Evolutionary conservation across 805 yeast genomes (phyloP).

Genomic region (Candida michaelii): DNA sequence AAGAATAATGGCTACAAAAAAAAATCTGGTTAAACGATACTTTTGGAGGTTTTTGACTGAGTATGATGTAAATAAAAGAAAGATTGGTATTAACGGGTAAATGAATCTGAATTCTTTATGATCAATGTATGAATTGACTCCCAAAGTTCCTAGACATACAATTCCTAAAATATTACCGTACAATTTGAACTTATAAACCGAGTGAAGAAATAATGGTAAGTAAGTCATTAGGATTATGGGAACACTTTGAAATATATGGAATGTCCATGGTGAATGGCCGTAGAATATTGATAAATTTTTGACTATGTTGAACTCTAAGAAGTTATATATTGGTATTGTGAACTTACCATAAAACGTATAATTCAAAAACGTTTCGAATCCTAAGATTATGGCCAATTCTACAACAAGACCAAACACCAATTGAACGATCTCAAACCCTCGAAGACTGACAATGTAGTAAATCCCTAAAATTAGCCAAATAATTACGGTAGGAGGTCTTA

Average conservation of each 20-base stretch:
- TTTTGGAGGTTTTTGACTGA: neutral
- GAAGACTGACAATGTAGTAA: conserved; percentile 9
- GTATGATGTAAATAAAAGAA: conserved; percentile 52
- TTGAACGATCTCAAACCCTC: conserved; percentile 1
- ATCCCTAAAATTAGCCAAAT: conserved; percentile 71
- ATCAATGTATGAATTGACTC: conserved; percentile 59
- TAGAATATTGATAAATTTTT: conserved; percentile 76
- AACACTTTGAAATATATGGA: conserved; percentile 77
- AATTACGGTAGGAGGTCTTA: conserved; percentile 82
- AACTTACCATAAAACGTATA: conserved; percentile 54
- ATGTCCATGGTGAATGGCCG: conserved; percentile 82
- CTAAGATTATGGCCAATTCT: conserved; percentile 21
- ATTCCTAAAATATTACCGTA: conserved; percentile 19
- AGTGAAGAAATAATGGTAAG: conserved; percentile 55
- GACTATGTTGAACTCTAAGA: conserved; percentile 74
- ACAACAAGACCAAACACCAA: conserved; percentile 20
- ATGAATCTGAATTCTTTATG: conserved; percentile 94
- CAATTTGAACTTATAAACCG: conserved; percentile 14
- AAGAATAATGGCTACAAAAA: conserved; percentile 18
- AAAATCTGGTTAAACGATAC: neutral
- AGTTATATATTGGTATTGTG: conserved; percentile 65
- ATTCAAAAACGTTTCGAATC: conserved; percentile 50
- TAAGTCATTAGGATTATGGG: conserved; percentile 72
- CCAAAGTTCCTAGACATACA: conserved; percentile 43
- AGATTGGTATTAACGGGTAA: conserved; percentile 78